Percentiles rank a stretch among this genome's conserved stretches.
phyloP scores from a whole-genome alignment of 1,284 basidiomycete species.

The Sporisorium sorghi region DNA sequence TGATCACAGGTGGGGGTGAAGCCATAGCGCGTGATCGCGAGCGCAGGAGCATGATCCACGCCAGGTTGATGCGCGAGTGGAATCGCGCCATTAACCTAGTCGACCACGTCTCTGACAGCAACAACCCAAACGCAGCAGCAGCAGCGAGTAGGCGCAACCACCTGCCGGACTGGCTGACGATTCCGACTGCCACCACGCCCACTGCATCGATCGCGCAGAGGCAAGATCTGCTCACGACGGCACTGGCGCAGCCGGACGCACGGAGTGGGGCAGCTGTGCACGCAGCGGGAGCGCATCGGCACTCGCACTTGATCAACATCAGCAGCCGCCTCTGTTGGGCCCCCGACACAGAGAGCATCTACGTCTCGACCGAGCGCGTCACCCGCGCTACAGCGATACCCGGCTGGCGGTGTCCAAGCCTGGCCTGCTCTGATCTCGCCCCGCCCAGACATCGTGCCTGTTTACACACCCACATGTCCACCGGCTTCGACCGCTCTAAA shows the following conservation, averaged over 20 bases:
- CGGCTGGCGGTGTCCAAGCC: conserved; percentile 16
- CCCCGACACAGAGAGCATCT: conserved; percentile 46
- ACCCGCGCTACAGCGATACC: conserved; percentile 39
- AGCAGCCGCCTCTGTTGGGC: conserved; percentile 59
- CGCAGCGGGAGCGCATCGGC: too few species aligned
- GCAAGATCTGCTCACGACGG: conserved; percentile 13
- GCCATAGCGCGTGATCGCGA: conserved; percentile 27
- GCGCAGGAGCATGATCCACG: conserved; percentile 38
- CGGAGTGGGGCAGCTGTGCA: too few species aligned
- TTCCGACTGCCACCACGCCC: conserved; percentile 12
- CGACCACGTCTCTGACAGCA: conserved; percentile 9
- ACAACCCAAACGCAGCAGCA: too few species aligned
- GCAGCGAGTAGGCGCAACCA: conserved; percentile 10
- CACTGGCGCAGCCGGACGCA: too few species aligned
- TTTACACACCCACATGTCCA: too few species aligned
- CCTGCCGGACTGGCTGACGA: conserved; percentile 18
- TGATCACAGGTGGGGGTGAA: conserved; percentile 24
- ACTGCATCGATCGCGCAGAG: neutral
- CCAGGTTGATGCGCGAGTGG: conserved; percentile 43
- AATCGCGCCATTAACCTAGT: conserved; percentile 33
- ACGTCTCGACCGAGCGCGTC: conserved; percentile 41
- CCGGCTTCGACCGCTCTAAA: too few species aligned
- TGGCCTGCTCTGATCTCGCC: conserved; percentile 16
- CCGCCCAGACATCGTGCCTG: too few species aligned
- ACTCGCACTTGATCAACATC: conserved; percentile 33